A percentile compares a stretch with the other conserved stretches of the same genome.
Conservation (phyloP, 2,329 filamentous ascomycete genomes). For the Fusarium gaditjirri region DNA sequence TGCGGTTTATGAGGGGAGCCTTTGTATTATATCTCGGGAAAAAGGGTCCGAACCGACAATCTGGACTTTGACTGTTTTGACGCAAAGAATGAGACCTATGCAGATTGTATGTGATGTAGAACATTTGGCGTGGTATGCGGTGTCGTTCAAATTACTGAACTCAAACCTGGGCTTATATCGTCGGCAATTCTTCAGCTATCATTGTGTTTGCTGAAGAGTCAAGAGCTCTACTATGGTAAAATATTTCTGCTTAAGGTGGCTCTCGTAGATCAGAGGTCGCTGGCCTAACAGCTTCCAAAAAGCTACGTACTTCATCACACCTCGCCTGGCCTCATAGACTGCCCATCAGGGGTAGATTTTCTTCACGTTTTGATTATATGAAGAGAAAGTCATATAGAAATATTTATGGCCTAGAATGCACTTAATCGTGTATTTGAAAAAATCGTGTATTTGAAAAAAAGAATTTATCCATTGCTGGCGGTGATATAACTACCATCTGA, state of each 20-base stretch:
- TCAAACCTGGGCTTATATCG: background rate
- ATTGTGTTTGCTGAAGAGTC: background rate
- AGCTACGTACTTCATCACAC: background rate
- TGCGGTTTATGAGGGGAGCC: slow-evolving; percentile 44
- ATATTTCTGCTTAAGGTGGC: too few species aligned
- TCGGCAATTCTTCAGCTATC: background rate
- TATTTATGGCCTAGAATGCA: background rate
- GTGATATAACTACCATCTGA: background rate
- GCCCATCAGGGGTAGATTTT: background rate
- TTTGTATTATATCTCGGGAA: slow-evolving; percentile 49
- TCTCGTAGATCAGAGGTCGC: background rate
- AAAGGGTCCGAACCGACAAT: slow-evolving; percentile 42
- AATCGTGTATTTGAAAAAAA: background rate
- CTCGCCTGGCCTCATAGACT: background rate
- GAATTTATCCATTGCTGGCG: background rate
- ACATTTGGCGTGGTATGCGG: background rate
- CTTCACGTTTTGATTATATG: accelerated
- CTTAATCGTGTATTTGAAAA: background rate
- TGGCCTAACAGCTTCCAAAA: background rate
- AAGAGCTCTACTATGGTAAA: background rate
- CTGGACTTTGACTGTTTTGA: slow-evolving; percentile 41
- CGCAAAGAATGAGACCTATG: background rate
- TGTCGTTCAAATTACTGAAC: background rate
- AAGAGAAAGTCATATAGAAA: accelerated
- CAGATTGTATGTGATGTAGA: background rate